A percentile compares a stretch with the other conserved stretches of the same genome.
These are phyloP conservation scores for Inosperma sp. DNA, from an alignment of 768 basidiomycete genomes.

Conservation along the genomic window DNA sequence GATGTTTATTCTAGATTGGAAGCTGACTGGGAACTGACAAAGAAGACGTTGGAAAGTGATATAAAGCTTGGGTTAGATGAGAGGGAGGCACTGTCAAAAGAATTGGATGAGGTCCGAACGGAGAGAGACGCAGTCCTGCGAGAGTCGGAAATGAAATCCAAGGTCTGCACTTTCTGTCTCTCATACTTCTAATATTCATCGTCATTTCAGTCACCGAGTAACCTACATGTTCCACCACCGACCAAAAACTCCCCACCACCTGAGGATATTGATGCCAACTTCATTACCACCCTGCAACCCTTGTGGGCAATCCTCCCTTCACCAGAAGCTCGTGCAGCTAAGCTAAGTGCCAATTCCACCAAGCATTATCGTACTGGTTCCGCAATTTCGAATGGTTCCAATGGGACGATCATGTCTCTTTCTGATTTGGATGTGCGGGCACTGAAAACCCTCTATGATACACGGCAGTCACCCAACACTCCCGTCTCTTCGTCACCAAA, in stretches of 20 bases:
- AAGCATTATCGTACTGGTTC: conserved; percentile 45
- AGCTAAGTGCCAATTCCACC: conserved; percentile 39
- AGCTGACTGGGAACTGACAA: conserved; percentile 44
- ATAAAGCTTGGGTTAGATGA: conserved; percentile 43
- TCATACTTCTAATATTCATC: neutral
- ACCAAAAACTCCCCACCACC: conserved; percentile 25
- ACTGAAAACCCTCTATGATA: conserved; percentile 75
- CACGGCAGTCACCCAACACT: conserved; percentile 20
- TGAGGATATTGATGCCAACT: conserved; percentile 36
- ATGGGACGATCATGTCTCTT: conserved; percentile 40
- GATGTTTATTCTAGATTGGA: conserved; percentile 40
- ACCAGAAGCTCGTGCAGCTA: conserved; percentile 72
- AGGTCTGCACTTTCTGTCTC: conserved; percentile 23
- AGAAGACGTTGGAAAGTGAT: conserved; percentile 47
- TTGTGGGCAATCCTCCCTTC: conserved; percentile 83
- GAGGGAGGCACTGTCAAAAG: conserved; percentile 42
- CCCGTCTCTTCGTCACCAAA: conserved; percentile 20
- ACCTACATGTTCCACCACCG: conserved; percentile 20
- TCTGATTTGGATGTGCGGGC: conserved; percentile 85
- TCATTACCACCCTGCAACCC: conserved; percentile 58
- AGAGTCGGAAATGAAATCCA: conserved; percentile 37
- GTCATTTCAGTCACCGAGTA: neutral
- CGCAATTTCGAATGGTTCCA: conserved; percentile 35
- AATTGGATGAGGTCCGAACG: conserved; percentile 49
- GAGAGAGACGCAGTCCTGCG: conserved; percentile 49